phyloP scores from a whole-genome alignment of 2,329 filamentous ascomycete species.

The Cadophora sp. region DNA sequence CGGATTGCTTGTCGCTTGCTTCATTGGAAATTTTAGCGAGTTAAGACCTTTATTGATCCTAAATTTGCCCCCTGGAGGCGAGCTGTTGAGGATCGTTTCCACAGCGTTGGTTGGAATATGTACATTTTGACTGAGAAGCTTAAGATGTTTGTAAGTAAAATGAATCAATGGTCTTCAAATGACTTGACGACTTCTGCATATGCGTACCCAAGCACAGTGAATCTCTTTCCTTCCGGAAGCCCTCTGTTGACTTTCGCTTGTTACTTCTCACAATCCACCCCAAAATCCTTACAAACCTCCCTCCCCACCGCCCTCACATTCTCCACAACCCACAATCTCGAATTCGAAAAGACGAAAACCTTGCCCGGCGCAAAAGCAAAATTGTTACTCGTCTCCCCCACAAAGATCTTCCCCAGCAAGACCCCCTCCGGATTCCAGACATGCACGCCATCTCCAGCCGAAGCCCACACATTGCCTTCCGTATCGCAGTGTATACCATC shows the following conservation, averaged over 20 bases:
- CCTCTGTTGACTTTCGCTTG: neutral
- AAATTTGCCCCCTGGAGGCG: too few species aligned
- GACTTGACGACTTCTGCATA: too few species aligned
- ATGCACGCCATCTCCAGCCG: constrained; percentile 16
- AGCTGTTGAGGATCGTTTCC: too few species aligned
- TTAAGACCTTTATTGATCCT: too few species aligned
- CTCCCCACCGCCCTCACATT: constrained; percentile 20
- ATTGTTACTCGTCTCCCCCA: constrained; percentile 22
- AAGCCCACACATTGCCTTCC: constrained; percentile 18
- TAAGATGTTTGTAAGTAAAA: too few species aligned
- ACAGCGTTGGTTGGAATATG: too few species aligned
- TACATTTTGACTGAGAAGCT: too few species aligned
- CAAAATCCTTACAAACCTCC: constrained; percentile 20
- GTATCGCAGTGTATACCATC: constrained; percentile 23
- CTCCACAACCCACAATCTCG: constrained; percentile 21
- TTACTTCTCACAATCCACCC: constrained; percentile 13
- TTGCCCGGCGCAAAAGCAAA: constrained; percentile 22
- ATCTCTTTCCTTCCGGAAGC: too few species aligned
- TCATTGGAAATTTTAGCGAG: too few species aligned
- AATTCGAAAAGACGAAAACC: constrained; percentile 21
- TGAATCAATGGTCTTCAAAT: too few species aligned
- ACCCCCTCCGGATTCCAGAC: constrained; percentile 15
- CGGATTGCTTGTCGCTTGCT: too few species aligned
- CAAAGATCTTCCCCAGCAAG: constrained; percentile 21
- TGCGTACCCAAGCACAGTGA: too few species aligned